Percentiles rank a stretch among this genome's conserved stretches.
Evolutionary conservation across 306 rosid species (phyloP).

Genomic region (Sicyos baderoa): DNA sequence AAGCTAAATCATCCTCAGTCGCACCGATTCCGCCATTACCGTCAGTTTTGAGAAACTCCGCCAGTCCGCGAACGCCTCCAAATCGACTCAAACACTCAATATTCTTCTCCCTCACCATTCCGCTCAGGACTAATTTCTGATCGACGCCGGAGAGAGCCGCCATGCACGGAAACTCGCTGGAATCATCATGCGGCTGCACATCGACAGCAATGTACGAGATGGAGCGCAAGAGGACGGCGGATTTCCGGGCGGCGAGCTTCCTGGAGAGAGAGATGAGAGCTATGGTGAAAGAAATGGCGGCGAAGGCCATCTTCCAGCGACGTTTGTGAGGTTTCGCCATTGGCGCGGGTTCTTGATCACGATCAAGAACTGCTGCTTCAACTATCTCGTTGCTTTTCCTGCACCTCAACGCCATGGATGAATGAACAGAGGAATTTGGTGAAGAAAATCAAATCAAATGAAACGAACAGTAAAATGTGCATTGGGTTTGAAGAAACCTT

Average conservation of each 20-base stretch:
- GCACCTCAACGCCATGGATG: neutral
- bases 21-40: neutral
- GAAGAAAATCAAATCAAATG: neutral
- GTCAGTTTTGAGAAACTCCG: neutral
- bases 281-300: constrained; percentile 22
- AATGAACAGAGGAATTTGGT: neutral
- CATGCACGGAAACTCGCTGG: neutral
- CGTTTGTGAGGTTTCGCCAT: constrained; percentile 8
- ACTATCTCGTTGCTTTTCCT: neutral
- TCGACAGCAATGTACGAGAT: constrained; percentile 19
- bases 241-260: constrained; percentile 2
- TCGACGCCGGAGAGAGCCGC: neutral
- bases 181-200: neutral
- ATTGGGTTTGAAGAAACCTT: neutral
- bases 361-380: neutral
- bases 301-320: constrained; percentile 20
- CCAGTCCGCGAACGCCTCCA: constrained; percentile 11
- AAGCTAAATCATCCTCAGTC: constrained; percentile 3
- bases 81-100: constrained; percentile 9
- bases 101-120: constrained; percentile 21
- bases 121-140: constrained; percentile 5
- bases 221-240: constrained; percentile 9
- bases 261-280: constrained; percentile 17
- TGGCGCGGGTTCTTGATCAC: neutral
- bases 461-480: neutral